Conservation (phyloP, 108 stramenopile species). For the Cyclotella choctawhatcheeana region DNA sequence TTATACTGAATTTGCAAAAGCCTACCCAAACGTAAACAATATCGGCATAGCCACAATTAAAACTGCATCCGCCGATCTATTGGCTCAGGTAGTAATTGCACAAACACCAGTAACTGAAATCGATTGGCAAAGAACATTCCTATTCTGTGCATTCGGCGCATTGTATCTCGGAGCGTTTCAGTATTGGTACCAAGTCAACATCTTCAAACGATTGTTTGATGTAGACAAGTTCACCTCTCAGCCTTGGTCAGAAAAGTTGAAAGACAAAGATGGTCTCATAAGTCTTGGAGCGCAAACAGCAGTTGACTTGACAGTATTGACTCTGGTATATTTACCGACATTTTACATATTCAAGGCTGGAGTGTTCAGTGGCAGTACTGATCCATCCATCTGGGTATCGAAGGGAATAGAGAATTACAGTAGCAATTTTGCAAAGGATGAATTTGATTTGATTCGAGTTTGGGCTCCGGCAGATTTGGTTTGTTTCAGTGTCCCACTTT, state of each 20-base stretch:
- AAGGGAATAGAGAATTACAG: slow-evolving; percentile 56
- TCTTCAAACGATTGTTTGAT: slow-evolving; percentile 70
- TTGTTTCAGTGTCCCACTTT: slow-evolving; percentile 68
- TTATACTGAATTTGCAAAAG: slow-evolving; percentile 54
- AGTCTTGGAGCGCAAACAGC: slow-evolving; percentile 66
- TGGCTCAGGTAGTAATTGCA: slow-evolving; percentile 62
- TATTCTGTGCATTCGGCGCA: slow-evolving; percentile 63
- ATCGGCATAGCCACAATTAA: slow-evolving; percentile 58
- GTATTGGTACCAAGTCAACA: slow-evolving; percentile 74
- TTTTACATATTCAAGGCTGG: slow-evolving; percentile 79
- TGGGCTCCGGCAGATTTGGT: slow-evolving; percentile 72
- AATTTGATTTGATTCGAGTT: slow-evolving; percentile 56
- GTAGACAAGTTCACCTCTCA: slow-evolving; percentile 67
- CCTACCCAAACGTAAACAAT: slow-evolving; percentile 58
- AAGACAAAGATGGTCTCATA: slow-evolving; percentile 56
- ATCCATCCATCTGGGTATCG: slow-evolving; percentile 57
- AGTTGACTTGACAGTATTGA: slow-evolving; percentile 63
- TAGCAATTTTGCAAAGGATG: slow-evolving; percentile 65
- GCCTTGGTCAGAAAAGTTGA: slow-evolving; percentile 56
- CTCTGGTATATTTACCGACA: slow-evolving; percentile 65
- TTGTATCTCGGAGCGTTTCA: slow-evolving; percentile 72
- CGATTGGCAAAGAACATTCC: slow-evolving; percentile 55
- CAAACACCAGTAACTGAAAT: slow-evolving; percentile 53
- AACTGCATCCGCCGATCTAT: slow-evolving; percentile 54
- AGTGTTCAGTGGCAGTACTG: slow-evolving; percentile 56